Conservation (phyloP, 73 alveolate species). For the Effrenium voratum region DNA sequence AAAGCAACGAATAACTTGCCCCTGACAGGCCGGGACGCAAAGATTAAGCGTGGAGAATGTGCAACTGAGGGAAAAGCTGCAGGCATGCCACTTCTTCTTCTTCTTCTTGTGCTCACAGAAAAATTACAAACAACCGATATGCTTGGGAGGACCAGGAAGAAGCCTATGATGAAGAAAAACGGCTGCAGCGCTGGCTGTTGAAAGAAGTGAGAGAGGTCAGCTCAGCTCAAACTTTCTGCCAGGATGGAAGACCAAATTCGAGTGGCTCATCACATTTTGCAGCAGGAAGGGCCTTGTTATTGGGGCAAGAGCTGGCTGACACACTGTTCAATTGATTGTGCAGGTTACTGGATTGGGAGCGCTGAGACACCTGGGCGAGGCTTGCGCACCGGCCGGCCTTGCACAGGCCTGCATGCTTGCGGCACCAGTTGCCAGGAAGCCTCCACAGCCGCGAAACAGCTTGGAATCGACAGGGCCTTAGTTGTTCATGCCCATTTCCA, state of each 20-base stretch:
- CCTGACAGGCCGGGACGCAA: slow-evolving; percentile 82
- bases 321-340: background rate
- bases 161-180: slow-evolving; percentile 58
- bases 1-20: too few species aligned
- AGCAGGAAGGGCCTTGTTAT: slow-evolving; percentile 1
- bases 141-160: slow-evolving; percentile 69
- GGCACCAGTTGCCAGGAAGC: slow-evolving; percentile 51
- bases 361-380: slow-evolving; percentile 85
- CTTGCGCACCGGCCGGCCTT: background rate
- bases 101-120: background rate
- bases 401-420: slow-evolving; percentile 10
- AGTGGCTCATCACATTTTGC: slow-evolving; percentile 74
- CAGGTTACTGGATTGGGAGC: slow-evolving; percentile 79
- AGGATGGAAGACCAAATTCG: slow-evolving; percentile 91
- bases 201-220: background rate
- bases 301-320: background rate
- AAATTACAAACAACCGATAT: background rate
- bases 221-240: background rate
- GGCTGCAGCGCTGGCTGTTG: slow-evolving; percentile 35
- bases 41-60: slow-evolving; percentile 84
- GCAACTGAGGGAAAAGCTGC: slow-evolving; percentile 65
- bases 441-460: background rate
- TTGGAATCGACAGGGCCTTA: slow-evolving; percentile 43
- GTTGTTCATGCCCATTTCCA: too few species aligned
- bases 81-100: background rate